Conservation (phyloP, 257 asterid genomes). For the Petrea volubilis region DNA sequence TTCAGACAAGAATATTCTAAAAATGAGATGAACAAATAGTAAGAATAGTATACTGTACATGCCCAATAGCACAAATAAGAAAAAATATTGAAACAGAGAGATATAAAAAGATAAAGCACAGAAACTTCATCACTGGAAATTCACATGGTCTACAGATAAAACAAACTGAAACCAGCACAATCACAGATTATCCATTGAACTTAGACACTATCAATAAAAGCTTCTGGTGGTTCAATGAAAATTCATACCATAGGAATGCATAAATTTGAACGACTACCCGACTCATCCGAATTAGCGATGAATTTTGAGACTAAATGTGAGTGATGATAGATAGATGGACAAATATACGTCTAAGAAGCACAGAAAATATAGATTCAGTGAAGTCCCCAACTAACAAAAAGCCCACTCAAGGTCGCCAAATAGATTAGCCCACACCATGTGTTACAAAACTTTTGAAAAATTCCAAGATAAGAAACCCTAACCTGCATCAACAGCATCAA, state of each 20-base stretch:
- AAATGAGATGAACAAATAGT: background rate
- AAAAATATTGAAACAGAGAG: background rate
- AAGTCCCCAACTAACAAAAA: background rate
- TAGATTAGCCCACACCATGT: background rate
- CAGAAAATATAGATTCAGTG: background rate
- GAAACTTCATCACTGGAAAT: background rate
- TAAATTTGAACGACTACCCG: background rate
- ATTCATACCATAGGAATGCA: background rate
- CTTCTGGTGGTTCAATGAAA: background rate
- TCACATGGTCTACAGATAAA: background rate
- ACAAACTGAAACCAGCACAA: background rate
- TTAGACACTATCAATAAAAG: background rate
- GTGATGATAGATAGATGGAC: background rate
- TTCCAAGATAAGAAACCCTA: background rate
- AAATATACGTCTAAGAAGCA: background rate
- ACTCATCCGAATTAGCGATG: background rate
- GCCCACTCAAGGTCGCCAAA: background rate
- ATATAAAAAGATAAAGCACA: background rate
- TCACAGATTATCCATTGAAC: background rate
- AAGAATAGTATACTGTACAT: background rate
- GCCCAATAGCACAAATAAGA: background rate
- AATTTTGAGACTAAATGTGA: background rate
- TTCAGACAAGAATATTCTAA: background rate
- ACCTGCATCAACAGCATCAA: constrained; percentile 49
- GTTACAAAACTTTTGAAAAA: background rate